Evolutionary conservation across 805 yeast species (phyloP).

Genomic region (Ogataea corticis): DNA sequence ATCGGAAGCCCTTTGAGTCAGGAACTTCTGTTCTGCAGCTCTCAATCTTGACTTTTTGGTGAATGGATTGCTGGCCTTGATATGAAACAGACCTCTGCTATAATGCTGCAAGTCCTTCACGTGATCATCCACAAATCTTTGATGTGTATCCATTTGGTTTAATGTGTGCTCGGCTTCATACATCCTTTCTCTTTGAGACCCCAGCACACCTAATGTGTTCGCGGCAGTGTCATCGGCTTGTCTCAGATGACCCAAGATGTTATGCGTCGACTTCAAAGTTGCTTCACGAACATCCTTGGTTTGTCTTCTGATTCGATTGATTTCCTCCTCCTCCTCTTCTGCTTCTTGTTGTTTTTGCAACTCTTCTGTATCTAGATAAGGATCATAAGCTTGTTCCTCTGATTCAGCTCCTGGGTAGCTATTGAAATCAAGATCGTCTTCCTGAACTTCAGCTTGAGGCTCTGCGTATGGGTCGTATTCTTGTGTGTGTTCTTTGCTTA

Average conservation of each 20-base stretch:
- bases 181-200: conserved; percentile 87
- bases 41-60: conserved; percentile 74
- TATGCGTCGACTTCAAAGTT: conserved; percentile 80
- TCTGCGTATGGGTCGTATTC: conserved; percentile 29
- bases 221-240: conserved; percentile 74
- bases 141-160: conserved; percentile 77
- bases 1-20: conserved; percentile 43
- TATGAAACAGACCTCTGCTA: conserved; percentile 79
- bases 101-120: conserved; percentile 76
- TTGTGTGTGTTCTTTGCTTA: conserved; percentile 1
- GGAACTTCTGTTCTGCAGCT: conserved; percentile 70
- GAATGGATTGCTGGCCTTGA: conserved; percentile 84
- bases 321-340: conserved; percentile 78
- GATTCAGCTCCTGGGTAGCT: conserved; percentile 27
- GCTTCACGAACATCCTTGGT: conserved; percentile 68
- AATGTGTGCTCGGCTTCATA: conserved; percentile 78
- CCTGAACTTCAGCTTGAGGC: conserved; percentile 8
- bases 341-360: conserved; percentile 35
- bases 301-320: conserved; percentile 78
- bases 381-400: conserved; percentile 25
- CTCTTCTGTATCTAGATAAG: conserved; percentile 20
- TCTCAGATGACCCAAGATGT: conserved; percentile 70
- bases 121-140: conserved; percentile 77
- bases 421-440: conserved; percentile 29
- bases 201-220: conserved; percentile 88